phyloP scores from a whole-genome alignment of 306 rosid species.

The Acacia acuminata region DNA sequence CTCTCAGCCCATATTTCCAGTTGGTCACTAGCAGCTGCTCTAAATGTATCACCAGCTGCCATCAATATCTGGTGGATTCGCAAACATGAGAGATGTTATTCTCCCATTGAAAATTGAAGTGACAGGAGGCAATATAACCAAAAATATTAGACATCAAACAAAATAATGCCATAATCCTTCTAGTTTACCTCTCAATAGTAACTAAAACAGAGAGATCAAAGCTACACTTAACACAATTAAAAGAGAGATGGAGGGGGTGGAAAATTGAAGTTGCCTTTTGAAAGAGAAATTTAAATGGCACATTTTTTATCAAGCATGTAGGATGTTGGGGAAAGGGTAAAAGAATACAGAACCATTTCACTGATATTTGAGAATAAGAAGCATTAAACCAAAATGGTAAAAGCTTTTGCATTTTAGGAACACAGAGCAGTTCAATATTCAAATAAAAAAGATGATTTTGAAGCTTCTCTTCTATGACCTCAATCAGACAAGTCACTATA shows the following conservation, averaged over 20 bases:
- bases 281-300: not conserved
- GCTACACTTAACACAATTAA: not conserved
- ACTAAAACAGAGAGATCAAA: not conserved
- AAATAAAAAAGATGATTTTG: conserved; percentile 7
- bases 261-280: not conserved
- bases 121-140: conserved; percentile 14
- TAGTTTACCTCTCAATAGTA: not conserved
- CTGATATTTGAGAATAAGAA: not conserved
- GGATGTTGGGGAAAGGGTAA: not conserved
- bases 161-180: conserved; percentile 15
- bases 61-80: conserved; percentile 67
- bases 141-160: not conserved
- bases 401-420: conserved; percentile 9
- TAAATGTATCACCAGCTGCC: conserved; percentile 99
- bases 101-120: conserved; percentile 6
- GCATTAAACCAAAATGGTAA: not conserved
- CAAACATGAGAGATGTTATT: conserved; percentile 29
- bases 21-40: conserved; percentile 99
- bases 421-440: not conserved
- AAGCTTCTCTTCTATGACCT: not conserved
- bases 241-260: not conserved
- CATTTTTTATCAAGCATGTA: not conserved
- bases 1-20: conserved; percentile 99
- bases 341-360: conserved; percentile 11
- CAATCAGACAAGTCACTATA: not conserved